Percentiles rank a stretch among this genome's conserved stretches.
Evolutionary conservation across 1,139 yeast species (phyloP).

Genomic region (Yamadazyma spencermartinsiae): DNA sequence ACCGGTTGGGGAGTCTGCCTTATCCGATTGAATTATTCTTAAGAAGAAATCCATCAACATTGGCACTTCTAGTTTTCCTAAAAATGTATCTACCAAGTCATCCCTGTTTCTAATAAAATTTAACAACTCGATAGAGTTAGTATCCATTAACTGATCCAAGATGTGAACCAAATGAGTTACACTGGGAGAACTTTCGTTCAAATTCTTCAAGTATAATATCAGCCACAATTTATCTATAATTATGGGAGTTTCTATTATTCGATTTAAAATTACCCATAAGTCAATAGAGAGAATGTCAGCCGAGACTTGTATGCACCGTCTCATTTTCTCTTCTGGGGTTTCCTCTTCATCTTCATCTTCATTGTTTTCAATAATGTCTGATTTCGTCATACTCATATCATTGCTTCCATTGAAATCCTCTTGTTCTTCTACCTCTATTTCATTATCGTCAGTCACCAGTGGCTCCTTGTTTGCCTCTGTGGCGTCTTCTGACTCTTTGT

Average conservation of each 20-base stretch:
- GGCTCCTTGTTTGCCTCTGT: conserved; percentile 5
- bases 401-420: conserved; percentile 4
- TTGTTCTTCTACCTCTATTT: conserved; percentile 3
- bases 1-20: conserved; percentile 64
- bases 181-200: conserved; percentile 41
- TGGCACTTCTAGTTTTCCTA: conserved; percentile 58
- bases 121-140: conserved; percentile 48
- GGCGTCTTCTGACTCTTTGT: conserved; percentile 3
- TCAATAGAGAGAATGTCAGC: conserved; percentile 46
- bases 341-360: conserved; percentile 24
- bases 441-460: neutral
- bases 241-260: conserved; percentile 45
- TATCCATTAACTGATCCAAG: conserved; percentile 48
- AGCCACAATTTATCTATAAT: conserved; percentile 47
- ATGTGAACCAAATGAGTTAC: conserved; percentile 44
- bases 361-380: conserved; percentile 8
- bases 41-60: conserved; percentile 57
- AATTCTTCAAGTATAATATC: conserved; percentile 37
- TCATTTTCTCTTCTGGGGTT: conserved; percentile 34
- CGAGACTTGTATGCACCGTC: conserved; percentile 43
- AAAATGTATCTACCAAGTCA: conserved; percentile 53
- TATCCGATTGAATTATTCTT: conserved; percentile 64
- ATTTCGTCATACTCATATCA: neutral
- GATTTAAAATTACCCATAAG: conserved; percentile 46
- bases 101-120: conserved; percentile 55